These are phyloP conservation scores for Lyophyllum atratum DNA, from an alignment of 768 basidiomycete species.

Conservation along the genomic window DNA sequence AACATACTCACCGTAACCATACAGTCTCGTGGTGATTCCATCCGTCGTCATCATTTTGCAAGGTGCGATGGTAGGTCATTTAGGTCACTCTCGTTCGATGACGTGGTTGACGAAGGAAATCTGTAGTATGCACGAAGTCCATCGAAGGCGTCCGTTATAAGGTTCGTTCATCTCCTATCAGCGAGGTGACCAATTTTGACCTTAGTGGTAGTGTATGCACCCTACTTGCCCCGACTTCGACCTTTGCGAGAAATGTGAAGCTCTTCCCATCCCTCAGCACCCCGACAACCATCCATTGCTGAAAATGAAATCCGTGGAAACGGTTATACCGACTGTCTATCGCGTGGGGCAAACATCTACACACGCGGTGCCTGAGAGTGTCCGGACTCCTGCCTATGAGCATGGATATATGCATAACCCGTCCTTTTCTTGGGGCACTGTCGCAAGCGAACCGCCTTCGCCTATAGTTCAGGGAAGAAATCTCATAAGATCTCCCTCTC, in stretches of 20 bases:
- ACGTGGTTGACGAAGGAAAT: not conserved
- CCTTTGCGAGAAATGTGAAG: slow-evolving; percentile 78
- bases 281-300: slow-evolving; percentile 70
- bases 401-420: slow-evolving; percentile 22
- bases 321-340: slow-evolving; percentile 39
- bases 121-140: slow-evolving; percentile 44
- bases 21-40: slow-evolving; percentile 24
- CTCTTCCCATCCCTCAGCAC: slow-evolving; percentile 76
- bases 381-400: slow-evolving; percentile 14
- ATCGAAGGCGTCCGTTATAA: slow-evolving; percentile 76
- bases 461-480: not conserved
- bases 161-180: slow-evolving; percentile 34
- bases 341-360: slow-evolving; percentile 8
- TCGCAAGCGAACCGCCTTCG: not conserved
- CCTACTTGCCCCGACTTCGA: slow-evolving; percentile 79
- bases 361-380: not conserved
- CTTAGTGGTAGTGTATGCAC: slow-evolving; percentile 69
- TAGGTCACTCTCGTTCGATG: not conserved
- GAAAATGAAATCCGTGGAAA: slow-evolving; percentile 64
- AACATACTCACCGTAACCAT: not conserved
- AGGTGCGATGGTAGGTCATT: slow-evolving; percentile 54
- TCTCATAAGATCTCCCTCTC: not conserved
- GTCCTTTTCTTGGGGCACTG: not conserved
- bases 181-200: not conserved
- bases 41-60: slow-evolving; percentile 47